Evolutionary conservation across 1,139 yeast genomes (phyloP).

Genomic region (Yamadazyma conglobata): DNA sequence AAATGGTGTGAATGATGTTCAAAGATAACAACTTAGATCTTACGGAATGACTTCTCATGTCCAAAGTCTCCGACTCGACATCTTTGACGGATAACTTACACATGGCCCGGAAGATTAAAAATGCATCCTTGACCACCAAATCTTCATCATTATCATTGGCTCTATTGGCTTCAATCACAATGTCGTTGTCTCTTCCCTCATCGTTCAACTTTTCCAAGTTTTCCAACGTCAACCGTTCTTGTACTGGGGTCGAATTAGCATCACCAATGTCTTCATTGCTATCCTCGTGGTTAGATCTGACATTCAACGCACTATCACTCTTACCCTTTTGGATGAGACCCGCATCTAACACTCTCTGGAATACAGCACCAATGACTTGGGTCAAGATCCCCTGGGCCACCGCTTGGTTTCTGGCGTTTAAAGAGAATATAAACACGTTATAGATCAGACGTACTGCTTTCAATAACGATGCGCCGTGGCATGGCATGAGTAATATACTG

Average conservation of each 20-base stretch:
- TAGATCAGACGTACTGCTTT: slow-evolving; percentile 92
- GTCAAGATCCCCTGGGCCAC: slow-evolving; percentile 94
- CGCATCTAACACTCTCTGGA: slow-evolving; percentile 55
- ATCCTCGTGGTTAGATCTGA: slow-evolving; percentile 14
- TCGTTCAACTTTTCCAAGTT: slow-evolving; percentile 55
- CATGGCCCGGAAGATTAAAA: slow-evolving; percentile 88
- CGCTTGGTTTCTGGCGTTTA: slow-evolving; percentile 80
- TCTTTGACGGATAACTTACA: slow-evolving; percentile 86
- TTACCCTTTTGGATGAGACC: slow-evolving; percentile 13
- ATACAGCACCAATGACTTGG: slow-evolving; percentile 83
- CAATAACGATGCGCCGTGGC: slow-evolving; percentile 85
- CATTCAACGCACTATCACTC: slow-evolving; percentile 17
- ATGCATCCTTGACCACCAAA: slow-evolving; percentile 81
- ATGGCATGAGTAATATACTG: slow-evolving; percentile 77
- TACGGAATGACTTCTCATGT: slow-evolving; percentile 87
- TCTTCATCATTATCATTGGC: slow-evolving; percentile 57
- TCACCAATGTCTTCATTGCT: slow-evolving; percentile 21
- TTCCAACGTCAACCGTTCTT: slow-evolving; percentile 51
- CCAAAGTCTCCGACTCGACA: slow-evolving; percentile 65
- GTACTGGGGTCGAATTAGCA: slow-evolving; percentile 8
- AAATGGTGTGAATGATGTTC: slow-evolving; percentile 81
- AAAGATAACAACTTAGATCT: slow-evolving; percentile 86
- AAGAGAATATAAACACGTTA: slow-evolving; percentile 83
- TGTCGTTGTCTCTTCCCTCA: slow-evolving; percentile 31
- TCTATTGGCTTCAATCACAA: slow-evolving; percentile 46